phyloP scores from a whole-genome alignment of 345 rosid species.

The Bruguiera gymnorhiza region DNA sequence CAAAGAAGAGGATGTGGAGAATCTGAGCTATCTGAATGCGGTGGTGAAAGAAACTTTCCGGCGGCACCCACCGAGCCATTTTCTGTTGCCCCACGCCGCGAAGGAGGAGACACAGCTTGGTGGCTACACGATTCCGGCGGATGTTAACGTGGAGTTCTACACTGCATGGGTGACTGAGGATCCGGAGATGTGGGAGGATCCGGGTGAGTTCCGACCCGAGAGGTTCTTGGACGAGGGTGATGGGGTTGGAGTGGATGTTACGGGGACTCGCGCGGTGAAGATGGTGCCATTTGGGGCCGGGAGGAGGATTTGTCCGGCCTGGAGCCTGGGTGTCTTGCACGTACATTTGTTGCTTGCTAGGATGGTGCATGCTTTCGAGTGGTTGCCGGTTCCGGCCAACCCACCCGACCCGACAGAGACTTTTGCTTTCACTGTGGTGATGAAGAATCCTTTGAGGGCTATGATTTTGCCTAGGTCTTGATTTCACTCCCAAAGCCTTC shows the following conservation, averaged over 20 bases:
- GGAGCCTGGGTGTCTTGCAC: slow-evolving; percentile 70
- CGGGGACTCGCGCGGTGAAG: slow-evolving; percentile 74
- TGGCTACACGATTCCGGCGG: slow-evolving; percentile 67
- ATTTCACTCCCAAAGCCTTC: not conserved
- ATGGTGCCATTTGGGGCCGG: slow-evolving; percentile 95
- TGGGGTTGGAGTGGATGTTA: slow-evolving; percentile 69
- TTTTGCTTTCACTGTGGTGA: slow-evolving; percentile 89
- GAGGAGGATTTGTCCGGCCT: slow-evolving; percentile 87
- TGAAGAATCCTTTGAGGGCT: slow-evolving; percentile 85
- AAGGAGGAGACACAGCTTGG: slow-evolving; percentile 65
- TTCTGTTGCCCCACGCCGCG: slow-evolving; percentile 73
- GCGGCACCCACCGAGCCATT: slow-evolving; percentile 95
- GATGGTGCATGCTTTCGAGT: slow-evolving; percentile 76
- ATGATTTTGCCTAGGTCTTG: slow-evolving; percentile 46
- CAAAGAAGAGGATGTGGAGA: slow-evolving; percentile 66
- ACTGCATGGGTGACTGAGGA: slow-evolving; percentile 92
- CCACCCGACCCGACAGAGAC: slow-evolving; percentile 88
- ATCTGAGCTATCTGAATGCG: slow-evolving; percentile 64
- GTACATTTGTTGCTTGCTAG: slow-evolving; percentile 69
- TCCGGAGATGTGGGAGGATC: slow-evolving; percentile 72
- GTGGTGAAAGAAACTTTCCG: slow-evolving; percentile 85
- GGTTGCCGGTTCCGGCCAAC: slow-evolving; percentile 57
- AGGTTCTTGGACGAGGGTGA: slow-evolving; percentile 85
- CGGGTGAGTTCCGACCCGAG: slow-evolving; percentile 69
- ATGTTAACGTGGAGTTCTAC: slow-evolving; percentile 73